Percentiles rank a stretch among this genome's conserved stretches.
phyloP scores from a whole-genome alignment of 176 grass and related monocot species.

The Stipa capillata region DNA sequence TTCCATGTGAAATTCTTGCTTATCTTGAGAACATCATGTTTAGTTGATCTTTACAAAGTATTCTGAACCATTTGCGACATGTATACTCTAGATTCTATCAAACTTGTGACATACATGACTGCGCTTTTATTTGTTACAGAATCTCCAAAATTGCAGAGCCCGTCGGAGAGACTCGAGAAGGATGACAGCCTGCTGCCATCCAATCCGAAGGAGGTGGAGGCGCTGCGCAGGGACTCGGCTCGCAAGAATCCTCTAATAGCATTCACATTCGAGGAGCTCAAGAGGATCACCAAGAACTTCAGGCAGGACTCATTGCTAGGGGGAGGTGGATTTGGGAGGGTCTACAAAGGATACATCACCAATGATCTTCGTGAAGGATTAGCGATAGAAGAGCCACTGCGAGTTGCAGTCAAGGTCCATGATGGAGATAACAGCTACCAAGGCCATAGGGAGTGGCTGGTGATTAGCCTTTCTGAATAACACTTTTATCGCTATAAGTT shows the following conservation, averaged over 20 bases:
- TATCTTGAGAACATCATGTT: background rate
- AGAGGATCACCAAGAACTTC: conserved; percentile 62
- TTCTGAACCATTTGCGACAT: background rate
- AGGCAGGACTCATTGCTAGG: conserved; percentile 64
- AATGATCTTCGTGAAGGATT: conserved; percentile 34
- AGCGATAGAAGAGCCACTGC: conserved; percentile 32
- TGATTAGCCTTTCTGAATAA: conserved; percentile 23
- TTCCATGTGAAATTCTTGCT: too few species aligned
- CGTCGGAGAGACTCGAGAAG: conserved; percentile 33
- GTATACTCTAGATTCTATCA: background rate
- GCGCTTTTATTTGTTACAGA: conserved; percentile 25
- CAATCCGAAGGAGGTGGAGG: conserved; percentile 66
- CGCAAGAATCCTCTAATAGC: conserved; percentile 66
- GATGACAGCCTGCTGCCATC: conserved; percentile 47
- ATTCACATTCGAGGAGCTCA: conserved; percentile 77
- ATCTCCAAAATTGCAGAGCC: conserved; percentile 56
- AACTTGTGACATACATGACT: background rate
- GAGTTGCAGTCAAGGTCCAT: conserved; percentile 77
- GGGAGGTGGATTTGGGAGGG: conserved; percentile 65
- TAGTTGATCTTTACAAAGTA: background rate
- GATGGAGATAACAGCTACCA: conserved; percentile 80
- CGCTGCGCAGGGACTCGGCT: conserved; percentile 28
- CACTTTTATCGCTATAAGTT: background rate
- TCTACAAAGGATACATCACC: conserved; percentile 66
- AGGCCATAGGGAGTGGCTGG: conserved; percentile 79